phyloP scores from a whole-genome alignment of 2,329 filamentous ascomycete species.

The Berkeleyomyces rouxiae region DNA sequence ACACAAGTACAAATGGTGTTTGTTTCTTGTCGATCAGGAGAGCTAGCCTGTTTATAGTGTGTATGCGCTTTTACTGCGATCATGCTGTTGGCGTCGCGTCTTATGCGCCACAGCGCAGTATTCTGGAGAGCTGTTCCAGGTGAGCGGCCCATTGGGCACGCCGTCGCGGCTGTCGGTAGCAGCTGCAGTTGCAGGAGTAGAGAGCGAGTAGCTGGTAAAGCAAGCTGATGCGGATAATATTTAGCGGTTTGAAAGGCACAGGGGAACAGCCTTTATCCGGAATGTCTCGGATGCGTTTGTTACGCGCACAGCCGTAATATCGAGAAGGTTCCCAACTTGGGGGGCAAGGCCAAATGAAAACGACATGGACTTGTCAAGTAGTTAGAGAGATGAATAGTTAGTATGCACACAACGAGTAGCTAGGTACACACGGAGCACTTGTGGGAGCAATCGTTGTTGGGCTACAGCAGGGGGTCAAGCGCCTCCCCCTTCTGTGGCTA shows the following conservation, averaged over 20 bases:
- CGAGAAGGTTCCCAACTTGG: neutral
- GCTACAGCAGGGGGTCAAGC: no score
- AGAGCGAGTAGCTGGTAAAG: neutral
- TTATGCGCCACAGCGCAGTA: neutral
- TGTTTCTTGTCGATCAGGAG: neutral
- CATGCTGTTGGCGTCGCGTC: neutral
- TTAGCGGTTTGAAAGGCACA: neutral
- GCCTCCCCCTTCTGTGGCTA: neutral
- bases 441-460: no score
- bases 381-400: no score
- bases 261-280: neutral
- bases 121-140: neutral
- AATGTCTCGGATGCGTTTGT: neutral
- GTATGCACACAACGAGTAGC: no score
- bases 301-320: neutral
- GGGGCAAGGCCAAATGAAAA: neutral
- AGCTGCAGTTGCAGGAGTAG: neutral
- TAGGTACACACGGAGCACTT: no score
- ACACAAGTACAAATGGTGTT: neutral
- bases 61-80: neutral
- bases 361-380: no score
- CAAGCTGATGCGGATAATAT: neutral
- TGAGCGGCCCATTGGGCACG: neutral
- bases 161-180: neutral
- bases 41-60: neutral